These are phyloP conservation scores for Fusarium proliferatum DNA, from an alignment of 2,329 filamentous ascomycete species.

Conservation along the genomic window DNA sequence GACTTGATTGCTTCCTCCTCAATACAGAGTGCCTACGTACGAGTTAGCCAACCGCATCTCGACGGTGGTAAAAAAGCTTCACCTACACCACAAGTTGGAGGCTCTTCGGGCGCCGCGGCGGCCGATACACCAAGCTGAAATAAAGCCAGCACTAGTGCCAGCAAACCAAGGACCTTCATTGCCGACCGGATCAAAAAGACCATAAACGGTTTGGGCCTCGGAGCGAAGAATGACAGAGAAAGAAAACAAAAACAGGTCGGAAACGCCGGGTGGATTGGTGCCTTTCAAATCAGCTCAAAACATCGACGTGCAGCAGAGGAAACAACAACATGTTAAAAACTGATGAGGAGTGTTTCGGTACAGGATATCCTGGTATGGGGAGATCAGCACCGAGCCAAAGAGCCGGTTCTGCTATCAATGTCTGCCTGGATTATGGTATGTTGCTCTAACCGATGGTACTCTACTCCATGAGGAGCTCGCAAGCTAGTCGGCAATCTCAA, in stretches of 20 bases:
- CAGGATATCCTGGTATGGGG: background rate
- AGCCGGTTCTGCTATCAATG: background rate
- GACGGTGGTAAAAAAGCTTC: background rate
- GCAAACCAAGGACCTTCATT: slow-evolving; percentile 23
- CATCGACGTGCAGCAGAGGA: background rate
- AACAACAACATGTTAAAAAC: background rate
- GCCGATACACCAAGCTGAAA: slow-evolving; percentile 28
- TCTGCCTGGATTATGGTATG: background rate
- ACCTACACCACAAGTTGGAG: slow-evolving; percentile 29
- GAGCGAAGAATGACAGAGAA: background rate
- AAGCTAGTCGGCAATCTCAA: background rate
- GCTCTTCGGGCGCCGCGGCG: slow-evolving; percentile 9
- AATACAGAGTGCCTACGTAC: background rate
- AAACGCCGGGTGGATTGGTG: background rate
- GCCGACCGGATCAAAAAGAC: background rate
- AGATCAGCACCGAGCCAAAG: background rate
- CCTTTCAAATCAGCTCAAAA: background rate
- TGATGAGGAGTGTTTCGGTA: background rate
- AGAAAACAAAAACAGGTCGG: background rate
- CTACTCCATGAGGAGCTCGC: background rate
- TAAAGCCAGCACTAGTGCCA: slow-evolving; percentile 8
- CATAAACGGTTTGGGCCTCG: background rate
- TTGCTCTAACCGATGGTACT: background rate
- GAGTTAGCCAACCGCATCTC: background rate
- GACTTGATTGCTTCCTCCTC: slow-evolving; percentile 9